Conservation (phyloP, 192 early-diverging fungal species). For the Entomortierella lignicola region DNA sequence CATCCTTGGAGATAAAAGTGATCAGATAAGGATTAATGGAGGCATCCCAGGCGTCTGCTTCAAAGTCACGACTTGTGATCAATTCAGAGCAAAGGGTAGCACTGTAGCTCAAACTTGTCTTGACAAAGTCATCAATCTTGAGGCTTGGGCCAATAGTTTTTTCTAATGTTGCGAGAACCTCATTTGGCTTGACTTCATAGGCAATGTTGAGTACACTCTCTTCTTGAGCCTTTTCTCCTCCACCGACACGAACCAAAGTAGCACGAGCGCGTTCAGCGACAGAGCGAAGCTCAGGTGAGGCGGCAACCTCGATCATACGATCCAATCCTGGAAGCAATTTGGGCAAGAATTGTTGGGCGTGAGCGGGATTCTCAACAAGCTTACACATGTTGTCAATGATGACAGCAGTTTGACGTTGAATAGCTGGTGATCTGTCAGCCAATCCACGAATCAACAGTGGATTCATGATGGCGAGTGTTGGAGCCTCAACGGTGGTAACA, state of each 20-base stretch:
- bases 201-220: slow-evolving; percentile 59
- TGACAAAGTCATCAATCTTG: slow-evolving; percentile 56
- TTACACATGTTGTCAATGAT: slow-evolving; percentile 94
- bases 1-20: slow-evolving; percentile 68
- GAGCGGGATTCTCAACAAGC: slow-evolving; percentile 84
- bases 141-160: slow-evolving; percentile 49
- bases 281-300: slow-evolving; percentile 82
- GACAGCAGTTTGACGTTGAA: slow-evolving; percentile 79
- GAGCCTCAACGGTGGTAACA: slow-evolving; percentile 78
- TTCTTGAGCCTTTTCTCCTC: slow-evolving; percentile 56
- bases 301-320: slow-evolving; percentile 75
- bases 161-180: slow-evolving; percentile 61
- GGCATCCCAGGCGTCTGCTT: slow-evolving; percentile 73
- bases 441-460: slow-evolving; percentile 77
- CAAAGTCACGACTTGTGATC: slow-evolving; percentile 71
- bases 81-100: slow-evolving; percentile 67
- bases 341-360: slow-evolving; percentile 84
- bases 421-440: slow-evolving; percentile 72
- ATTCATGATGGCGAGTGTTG: slow-evolving; percentile 84
- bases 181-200: slow-evolving; percentile 60
- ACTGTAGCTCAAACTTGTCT: slow-evolving; percentile 67
- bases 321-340: slow-evolving; percentile 80
- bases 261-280: slow-evolving; percentile 76
- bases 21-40: slow-evolving; percentile 65
- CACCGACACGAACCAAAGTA: slow-evolving; percentile 76